Percentiles rank a stretch among this genome's conserved stretches.
Conservation (phyloP, 345 rosid species). For the Pugionium cornutum region DNA sequence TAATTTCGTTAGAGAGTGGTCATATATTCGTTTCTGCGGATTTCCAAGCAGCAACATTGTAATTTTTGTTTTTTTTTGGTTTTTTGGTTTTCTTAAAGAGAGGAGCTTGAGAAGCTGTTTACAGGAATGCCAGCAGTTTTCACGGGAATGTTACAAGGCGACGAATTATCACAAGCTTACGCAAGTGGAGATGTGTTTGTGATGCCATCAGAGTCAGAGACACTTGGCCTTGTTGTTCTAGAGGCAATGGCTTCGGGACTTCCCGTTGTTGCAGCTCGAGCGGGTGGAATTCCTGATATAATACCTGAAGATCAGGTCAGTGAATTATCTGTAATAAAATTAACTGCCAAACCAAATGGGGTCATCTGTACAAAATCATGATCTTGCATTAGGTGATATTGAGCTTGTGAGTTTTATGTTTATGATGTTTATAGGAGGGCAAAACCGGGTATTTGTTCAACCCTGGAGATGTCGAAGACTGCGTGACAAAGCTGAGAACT, state of each 20-base stretch:
- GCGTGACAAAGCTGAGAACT: conserved; percentile 63
- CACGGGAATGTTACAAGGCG: conserved; percentile 87
- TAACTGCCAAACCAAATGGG: background rate
- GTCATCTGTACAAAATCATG: background rate
- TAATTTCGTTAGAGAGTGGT: background rate
- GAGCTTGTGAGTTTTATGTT: conserved; percentile 11
- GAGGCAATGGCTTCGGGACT: conserved; percentile 98
- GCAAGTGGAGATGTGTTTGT: conserved; percentile 95
- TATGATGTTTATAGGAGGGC: conserved; percentile 51
- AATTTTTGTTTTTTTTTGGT: conserved; percentile 33
- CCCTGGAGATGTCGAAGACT: conserved; percentile 89
- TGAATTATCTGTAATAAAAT: conserved; percentile 18
- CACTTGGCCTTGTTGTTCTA: conserved; percentile 91
- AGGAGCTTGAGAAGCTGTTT: conserved; percentile 83
- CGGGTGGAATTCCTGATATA: conserved; percentile 95
- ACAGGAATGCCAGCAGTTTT: conserved; percentile 86
- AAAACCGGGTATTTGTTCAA: conserved; percentile 72
- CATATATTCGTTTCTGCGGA: conserved; percentile 4
- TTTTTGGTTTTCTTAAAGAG: conserved; percentile 46
- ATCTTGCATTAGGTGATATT: background rate
- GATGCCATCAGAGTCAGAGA: conserved; percentile 98
- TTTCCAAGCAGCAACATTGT: background rate
- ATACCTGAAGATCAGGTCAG: conserved; percentile 87
- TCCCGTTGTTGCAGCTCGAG: conserved; percentile 90
- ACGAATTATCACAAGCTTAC: conserved; percentile 93